Evolutionary conservation across 2,329 filamentous ascomycete species (phyloP).

Genomic region (Endothia cerciana): DNA sequence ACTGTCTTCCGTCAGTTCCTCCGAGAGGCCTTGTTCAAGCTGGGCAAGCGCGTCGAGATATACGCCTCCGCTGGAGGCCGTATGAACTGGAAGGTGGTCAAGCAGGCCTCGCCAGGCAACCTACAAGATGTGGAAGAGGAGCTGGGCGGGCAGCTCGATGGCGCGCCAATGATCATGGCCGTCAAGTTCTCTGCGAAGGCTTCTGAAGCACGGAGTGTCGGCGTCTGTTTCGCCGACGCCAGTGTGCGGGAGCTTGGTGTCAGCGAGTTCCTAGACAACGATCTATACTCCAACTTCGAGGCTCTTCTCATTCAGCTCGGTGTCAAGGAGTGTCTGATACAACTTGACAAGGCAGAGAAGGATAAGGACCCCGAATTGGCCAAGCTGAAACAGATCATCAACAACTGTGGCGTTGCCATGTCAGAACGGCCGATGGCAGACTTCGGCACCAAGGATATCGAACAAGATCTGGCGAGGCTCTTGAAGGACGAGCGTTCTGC

Average conservation of each 20-base stretch:
- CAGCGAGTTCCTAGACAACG: constrained; percentile 98
- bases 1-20: constrained; percentile 97
- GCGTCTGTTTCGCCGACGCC: constrained; percentile 97
- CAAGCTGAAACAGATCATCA: constrained; percentile 87
- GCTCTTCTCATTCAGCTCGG: constrained; percentile 94
- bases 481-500: constrained; percentile 84
- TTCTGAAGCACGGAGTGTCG: constrained; percentile 80
- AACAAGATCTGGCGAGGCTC: constrained; percentile 87
- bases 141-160: constrained; percentile 81
- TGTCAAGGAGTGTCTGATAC: constrained; percentile 90
- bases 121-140: constrained; percentile 97
- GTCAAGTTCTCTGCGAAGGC: constrained; percentile 93
- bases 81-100: constrained; percentile 89
- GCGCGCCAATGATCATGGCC: constrained; percentile 90
- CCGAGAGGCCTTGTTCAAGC: constrained; percentile 87
- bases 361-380: constrained; percentile 85
- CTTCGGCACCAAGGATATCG: constrained; percentile 89
- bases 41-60: constrained; percentile 90
- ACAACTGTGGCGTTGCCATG: constrained; percentile 88
- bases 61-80: constrained; percentile 76
- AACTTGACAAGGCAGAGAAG: constrained; percentile 76
- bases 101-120: constrained; percentile 94
- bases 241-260: constrained; percentile 94
- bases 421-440: constrained; percentile 77
- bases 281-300: constrained; percentile 97